Conservation (phyloP, 2,329 filamentous ascomycete species). For the Colletotrichum musae region DNA sequence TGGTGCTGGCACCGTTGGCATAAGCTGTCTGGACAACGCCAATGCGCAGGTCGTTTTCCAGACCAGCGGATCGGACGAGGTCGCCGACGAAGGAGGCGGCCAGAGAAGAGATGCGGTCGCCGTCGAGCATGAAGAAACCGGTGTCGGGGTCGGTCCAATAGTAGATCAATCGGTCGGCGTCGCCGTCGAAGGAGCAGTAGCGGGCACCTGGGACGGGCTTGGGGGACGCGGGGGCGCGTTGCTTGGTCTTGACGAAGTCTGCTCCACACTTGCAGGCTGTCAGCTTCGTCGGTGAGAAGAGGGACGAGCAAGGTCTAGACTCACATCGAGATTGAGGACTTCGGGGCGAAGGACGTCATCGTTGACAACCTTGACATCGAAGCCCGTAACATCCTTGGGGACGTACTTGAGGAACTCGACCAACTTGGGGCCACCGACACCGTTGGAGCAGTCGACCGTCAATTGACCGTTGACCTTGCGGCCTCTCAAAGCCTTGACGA, state of each 20-base stretch:
- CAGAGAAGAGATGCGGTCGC: constrained; percentile 95
- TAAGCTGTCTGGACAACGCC: constrained; percentile 98
- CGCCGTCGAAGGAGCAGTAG: constrained; percentile 93
- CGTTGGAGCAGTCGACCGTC: constrained; percentile 95
- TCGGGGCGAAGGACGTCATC: constrained; percentile 94
- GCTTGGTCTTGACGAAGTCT: constrained; percentile 97
- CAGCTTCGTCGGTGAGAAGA: neutral
- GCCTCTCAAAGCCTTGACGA: constrained; percentile 85
- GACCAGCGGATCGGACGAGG: constrained; percentile 83
- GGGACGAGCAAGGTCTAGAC: constrained; percentile 46
- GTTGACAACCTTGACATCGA: constrained; percentile 91
- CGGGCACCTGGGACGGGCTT: constrained; percentile 83
- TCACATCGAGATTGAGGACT: constrained; percentile 87
- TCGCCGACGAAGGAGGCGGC: constrained; percentile 95
- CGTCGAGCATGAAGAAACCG: constrained; percentile 92
- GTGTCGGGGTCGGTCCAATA: constrained; percentile 89
- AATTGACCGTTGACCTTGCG: constrained; percentile 81
- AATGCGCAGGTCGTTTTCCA: constrained; percentile 86
- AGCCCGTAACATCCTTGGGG: constrained; percentile 75
- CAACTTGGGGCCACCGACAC: constrained; percentile 94
- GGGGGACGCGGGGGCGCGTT: constrained; percentile 87
- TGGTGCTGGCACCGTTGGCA: constrained; percentile 94
- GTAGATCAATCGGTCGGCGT: constrained; percentile 95
- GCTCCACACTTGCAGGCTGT: constrained; percentile 80
- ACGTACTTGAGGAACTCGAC: constrained; percentile 88